Evolutionary conservation across 116 monocot species (phyloP), one percentile per base, ranked within the genome.

Genomic region (Trichopus zeylanicus): DNA sequence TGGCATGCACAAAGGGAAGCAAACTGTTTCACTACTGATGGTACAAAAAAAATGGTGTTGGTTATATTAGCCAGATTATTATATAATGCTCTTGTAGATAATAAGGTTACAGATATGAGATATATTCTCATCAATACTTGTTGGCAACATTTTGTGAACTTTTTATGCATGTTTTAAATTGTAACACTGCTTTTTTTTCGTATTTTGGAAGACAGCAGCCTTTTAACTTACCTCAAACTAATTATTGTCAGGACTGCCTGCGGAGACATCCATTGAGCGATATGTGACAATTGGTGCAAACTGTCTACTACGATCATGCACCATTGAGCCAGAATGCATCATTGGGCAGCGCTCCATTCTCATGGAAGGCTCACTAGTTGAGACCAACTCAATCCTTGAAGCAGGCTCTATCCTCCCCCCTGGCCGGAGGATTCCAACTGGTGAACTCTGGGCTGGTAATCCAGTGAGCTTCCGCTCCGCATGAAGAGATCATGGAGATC

Each of bases 371-470:
- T 82, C 87, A 10, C 51, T 87, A 48, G 75, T 87, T 18, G 87
- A 87, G 59, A 87, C 78, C 35, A 87, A 87, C 39, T 75, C 87
- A 16, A 82, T 87, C 53, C 73, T 87, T 30, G 75, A 79, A 67
- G 78, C 87, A 16, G 87, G 87, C 19, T 79, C 87, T 48, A 82
- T 87, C 10, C 60, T 87, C n/a, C 87, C 82, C 5, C 87, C 87
- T 7, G 79, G 82, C 5, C 56, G 87, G 18, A 68, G 87, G 56
- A 78, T 82, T 53, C 87, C 87, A 12, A 69, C 82, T 0, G 82
- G 87, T 27, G 82, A 87, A 35, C 82, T 87, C 21, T 87, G 87
- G 87, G 87, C 82, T 19, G 87, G 87, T n/a, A 87, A 79, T 72
- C 87, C 87, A 27, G 87, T 82, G n/a, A 68, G 76, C 39, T 87